Percentiles rank a stretch among this genome's conserved stretches.
Evolutionary conservation across 805 yeast species (phyloP).

Genomic region (Saccharomycopsis sp.): DNA sequence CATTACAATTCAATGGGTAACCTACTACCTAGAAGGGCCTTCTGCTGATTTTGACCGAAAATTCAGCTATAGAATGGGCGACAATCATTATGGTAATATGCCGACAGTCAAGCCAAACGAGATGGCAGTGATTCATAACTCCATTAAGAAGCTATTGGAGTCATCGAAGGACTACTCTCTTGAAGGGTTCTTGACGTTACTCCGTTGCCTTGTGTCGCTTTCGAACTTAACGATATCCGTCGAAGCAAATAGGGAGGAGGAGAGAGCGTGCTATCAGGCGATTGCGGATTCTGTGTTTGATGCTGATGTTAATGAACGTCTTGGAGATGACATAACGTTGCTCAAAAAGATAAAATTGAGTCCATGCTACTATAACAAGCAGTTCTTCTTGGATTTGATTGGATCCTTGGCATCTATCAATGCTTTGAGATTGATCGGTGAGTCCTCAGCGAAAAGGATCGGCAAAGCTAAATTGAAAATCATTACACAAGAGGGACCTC

Average conservation of each 20-base stretch:
- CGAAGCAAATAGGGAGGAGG: conserved; percentile 8
- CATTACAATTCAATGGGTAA: conserved; percentile 71
- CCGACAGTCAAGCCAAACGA: conserved; percentile 33
- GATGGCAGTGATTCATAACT: conserved; percentile 42
- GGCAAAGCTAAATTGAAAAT: not conserved
- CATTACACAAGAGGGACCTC: not conserved
- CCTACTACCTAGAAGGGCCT: conserved; percentile 62
- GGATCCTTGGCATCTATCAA: conserved; percentile 47
- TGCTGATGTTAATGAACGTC: conserved; percentile 23
- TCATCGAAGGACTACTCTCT: conserved; percentile 51
- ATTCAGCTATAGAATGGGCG: conserved; percentile 17
- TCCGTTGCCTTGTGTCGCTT: conserved; percentile 40
- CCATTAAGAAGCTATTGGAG: conserved; percentile 56
- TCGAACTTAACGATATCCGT: conserved; percentile 28
- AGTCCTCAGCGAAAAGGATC: not conserved
- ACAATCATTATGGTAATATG: conserved; percentile 23
- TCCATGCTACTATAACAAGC: conserved; percentile 48
- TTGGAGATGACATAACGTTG: not conserved
- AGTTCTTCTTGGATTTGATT: conserved; percentile 48
- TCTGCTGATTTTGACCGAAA: conserved; percentile 33
- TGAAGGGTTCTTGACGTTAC: conserved; percentile 42
- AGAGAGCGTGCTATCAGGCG: conserved; percentile 6
- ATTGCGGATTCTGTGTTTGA: conserved; percentile 19
- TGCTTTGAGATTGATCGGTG: conserved; percentile 38
- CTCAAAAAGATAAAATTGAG: conserved; percentile 20